These are phyloP conservation scores for Boletus rubropictus DNA, from an alignment of 768 basidiomycete species.

Conservation along the genomic window DNA sequence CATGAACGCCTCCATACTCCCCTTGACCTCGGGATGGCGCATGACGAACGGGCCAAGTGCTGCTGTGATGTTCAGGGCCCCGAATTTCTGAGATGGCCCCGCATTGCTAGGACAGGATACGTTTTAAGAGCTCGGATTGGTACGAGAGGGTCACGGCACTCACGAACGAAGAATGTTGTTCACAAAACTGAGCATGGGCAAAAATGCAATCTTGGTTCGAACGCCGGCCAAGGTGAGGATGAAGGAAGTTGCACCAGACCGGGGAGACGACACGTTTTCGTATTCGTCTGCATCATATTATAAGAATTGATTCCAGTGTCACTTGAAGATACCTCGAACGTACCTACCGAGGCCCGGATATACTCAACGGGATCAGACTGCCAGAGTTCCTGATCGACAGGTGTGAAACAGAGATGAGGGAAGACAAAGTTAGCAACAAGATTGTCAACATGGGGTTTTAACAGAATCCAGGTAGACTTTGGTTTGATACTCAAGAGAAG, in stretches of 20 bases:
- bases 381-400: conserved; percentile 65
- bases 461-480: conserved; percentile 81
- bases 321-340: conserved; percentile 11
- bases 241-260: conserved; percentile 75
- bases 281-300: conserved; percentile 61
- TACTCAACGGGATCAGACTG: conserved; percentile 80
- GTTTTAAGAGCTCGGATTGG: background rate
- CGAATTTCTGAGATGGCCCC: conserved; percentile 64
- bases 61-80: conserved; percentile 78
- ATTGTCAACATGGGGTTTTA: conserved; percentile 78
- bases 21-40: conserved; percentile 75
- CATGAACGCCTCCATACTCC: conserved; percentile 73
- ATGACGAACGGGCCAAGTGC: conserved; percentile 75
- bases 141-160: conserved; percentile 21
- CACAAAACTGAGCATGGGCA: conserved; percentile 74
- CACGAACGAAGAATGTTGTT: conserved; percentile 66
- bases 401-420: conserved; percentile 79
- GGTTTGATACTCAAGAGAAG: conserved; percentile 70
- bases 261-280: conserved; percentile 71
- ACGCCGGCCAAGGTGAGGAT: conserved; percentile 71
- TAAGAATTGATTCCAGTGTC: background rate
- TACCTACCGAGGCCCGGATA: conserved; percentile 69
- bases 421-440: conserved; percentile 81
- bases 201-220: conserved; percentile 76
- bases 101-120: conserved; percentile 34